Evolutionary conservation across 441 rosid species (phyloP).

Genomic region (Arabidopsis hybrid): DNA sequence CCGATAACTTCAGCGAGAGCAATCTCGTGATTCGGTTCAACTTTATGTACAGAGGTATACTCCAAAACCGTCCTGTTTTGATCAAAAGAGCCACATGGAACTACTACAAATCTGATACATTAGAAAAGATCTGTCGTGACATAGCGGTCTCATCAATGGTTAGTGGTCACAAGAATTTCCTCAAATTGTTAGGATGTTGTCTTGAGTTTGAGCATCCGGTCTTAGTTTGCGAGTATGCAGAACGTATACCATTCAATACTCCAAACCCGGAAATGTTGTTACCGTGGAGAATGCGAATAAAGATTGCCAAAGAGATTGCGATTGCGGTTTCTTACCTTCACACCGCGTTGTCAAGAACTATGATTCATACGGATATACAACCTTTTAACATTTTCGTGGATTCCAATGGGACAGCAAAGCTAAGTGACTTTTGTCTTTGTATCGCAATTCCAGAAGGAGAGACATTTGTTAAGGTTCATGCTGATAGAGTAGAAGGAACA

Average conservation of each 20-base stretch:
- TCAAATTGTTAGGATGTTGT: constrained; percentile 39
- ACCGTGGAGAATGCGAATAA: constrained; percentile 4
- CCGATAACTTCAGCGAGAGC: constrained; percentile 29
- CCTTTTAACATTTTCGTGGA: constrained; percentile 40
- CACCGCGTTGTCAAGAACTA: constrained; percentile 35
- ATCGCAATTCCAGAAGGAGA: constrained; percentile 41
- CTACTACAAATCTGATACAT: constrained; percentile 28
- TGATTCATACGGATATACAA: constrained; percentile 37
- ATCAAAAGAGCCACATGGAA: constrained; percentile 35
- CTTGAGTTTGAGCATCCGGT: constrained; percentile 41
- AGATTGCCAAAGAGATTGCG: constrained; percentile 37
- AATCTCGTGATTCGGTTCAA: constrained; percentile 30
- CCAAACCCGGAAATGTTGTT: neutral
- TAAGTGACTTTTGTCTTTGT: constrained; percentile 40
- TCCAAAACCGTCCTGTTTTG: constrained; percentile 36
- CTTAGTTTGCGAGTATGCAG: constrained; percentile 42
- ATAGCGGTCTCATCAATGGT: constrained; percentile 40
- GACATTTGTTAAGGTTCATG: constrained; percentile 40
- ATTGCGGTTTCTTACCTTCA: constrained; percentile 39
- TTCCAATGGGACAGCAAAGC: constrained; percentile 28
- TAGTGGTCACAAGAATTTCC: constrained; percentile 41
- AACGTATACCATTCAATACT: constrained; percentile 31
- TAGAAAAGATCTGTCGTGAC: constrained; percentile 35
- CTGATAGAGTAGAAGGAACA: constrained; percentile 39
- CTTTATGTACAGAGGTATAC: constrained; percentile 37